Conservation (phyloP, 1,139 yeast genomes). For the Scheffersomyces illinoinensis region DNA sequence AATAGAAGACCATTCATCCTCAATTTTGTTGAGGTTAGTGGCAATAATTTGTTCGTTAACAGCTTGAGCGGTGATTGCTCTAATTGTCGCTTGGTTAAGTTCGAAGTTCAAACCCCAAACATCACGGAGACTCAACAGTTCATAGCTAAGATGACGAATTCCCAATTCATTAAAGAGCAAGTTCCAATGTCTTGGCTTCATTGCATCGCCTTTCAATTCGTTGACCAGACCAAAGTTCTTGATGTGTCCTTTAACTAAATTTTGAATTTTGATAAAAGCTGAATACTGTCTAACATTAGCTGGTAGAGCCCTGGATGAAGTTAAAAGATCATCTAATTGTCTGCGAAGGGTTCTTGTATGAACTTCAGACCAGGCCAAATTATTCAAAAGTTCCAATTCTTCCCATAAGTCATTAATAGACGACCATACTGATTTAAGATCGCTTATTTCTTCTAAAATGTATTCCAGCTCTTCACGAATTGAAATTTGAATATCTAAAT, state of each 20-base stretch:
- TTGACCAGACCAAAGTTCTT: conserved; percentile 41
- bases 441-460: conserved; percentile 53
- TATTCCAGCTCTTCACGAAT: conserved; percentile 28
- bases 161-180: conserved; percentile 41
- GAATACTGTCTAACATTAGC: conserved; percentile 63
- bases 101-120: conserved; percentile 59
- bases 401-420: conserved; percentile 59
- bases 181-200: conserved; percentile 73
- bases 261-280: conserved; percentile 64
- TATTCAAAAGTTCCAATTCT: conserved; percentile 46
- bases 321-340: conserved; percentile 53
- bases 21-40: conserved; percentile 50
- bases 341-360: conserved; percentile 49
- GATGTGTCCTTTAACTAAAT: conserved; percentile 40
- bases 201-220: conserved; percentile 56
- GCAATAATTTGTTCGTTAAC: conserved; percentile 72
- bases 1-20: conserved; percentile 47
- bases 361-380: conserved; percentile 51
- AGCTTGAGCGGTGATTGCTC: conserved; percentile 60
- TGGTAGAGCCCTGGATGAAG: conserved; percentile 55
- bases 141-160: conserved; percentile 14
- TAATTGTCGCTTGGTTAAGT: conserved; percentile 48
- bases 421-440: conserved; percentile 66
- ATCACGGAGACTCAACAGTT: conserved; percentile 51
- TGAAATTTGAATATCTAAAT: conserved; percentile 40